Percentiles rank a stretch among this genome's conserved stretches.
These are phyloP conservation scores for Sphagnurus paluster DNA, from an alignment of 1,284 basidiomycete species.

Conservation along the genomic window DNA sequence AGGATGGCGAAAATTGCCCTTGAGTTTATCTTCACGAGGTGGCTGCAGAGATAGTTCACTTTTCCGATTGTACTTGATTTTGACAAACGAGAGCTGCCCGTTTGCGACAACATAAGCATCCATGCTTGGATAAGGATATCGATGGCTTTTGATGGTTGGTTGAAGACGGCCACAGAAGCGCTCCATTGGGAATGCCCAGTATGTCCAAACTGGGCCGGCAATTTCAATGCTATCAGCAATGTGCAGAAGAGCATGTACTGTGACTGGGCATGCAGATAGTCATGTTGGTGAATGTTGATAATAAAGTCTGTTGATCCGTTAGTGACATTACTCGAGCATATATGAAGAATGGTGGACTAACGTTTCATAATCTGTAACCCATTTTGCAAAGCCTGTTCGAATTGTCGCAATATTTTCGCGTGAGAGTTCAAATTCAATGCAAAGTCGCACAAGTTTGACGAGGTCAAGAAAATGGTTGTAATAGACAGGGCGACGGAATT, in stretches of 20 bases:
- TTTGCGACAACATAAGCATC: slow-evolving; percentile 21
- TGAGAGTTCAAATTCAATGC: slow-evolving; percentile 37
- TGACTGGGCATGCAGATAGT: slow-evolving; percentile 36
- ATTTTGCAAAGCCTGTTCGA: slow-evolving; percentile 30
- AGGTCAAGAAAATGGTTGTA: slow-evolving; percentile 42
- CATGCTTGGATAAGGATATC: slow-evolving; percentile 28
- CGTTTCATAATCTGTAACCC: slow-evolving; percentile 43
- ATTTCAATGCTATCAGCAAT: slow-evolving; percentile 34
- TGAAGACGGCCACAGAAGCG: slow-evolving; percentile 30
- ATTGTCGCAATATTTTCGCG: slow-evolving; percentile 28
- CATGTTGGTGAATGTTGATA: slow-evolving; percentile 33
- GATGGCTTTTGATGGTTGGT: slow-evolving; percentile 23
- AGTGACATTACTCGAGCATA: background rate
- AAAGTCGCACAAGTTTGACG: slow-evolving; percentile 34
- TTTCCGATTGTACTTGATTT: slow-evolving; percentile 21
- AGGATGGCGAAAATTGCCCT: background rate
- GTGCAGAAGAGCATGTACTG: slow-evolving; percentile 43
- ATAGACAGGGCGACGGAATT: slow-evolving; percentile 26
- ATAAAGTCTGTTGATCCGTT: slow-evolving; percentile 32
- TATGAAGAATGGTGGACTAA: slow-evolving; percentile 27
- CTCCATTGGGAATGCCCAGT: slow-evolving; percentile 43
- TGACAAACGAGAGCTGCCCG: slow-evolving; percentile 31
- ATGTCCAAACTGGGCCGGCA: slow-evolving; percentile 39
- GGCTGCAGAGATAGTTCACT: slow-evolving; percentile 18
- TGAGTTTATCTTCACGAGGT: background rate